phyloP scores from a whole-genome alignment of 2,329 filamentous ascomycete genomes.

The Colletotrichum trifolii region DNA sequence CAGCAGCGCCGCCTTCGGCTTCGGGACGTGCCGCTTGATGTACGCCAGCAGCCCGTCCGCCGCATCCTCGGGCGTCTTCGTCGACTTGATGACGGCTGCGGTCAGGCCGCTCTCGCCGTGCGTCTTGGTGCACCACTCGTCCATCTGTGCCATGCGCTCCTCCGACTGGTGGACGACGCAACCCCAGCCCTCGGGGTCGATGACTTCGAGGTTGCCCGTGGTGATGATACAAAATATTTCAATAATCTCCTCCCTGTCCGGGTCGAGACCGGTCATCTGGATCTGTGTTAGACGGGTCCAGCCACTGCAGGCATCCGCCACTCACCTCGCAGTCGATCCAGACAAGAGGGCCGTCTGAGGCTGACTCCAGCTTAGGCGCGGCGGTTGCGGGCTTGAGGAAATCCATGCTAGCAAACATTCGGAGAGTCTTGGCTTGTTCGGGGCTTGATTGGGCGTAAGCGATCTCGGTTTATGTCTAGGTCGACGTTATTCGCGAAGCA shows the following conservation, averaged over 20 bases:
- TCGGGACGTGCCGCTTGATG: constrained; percentile 77
- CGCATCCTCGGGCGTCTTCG: constrained; percentile 76
- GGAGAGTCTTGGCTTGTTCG: too few relatives aligned
- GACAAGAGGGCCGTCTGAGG: constrained; percentile 71
- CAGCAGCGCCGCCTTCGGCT: constrained; percentile 75
- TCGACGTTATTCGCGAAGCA: constrained; percentile 9
- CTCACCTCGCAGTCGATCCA: constrained; percentile 81
- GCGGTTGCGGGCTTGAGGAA: constrained; percentile 23
- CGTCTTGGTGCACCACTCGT: constrained; percentile 86
- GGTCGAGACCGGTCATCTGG: constrained; percentile 93
- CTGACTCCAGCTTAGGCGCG: constrained; percentile 19
- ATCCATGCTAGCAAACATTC: constrained; percentile 18
- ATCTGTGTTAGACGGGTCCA: not conserved
- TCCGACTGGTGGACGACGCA: constrained; percentile 79
- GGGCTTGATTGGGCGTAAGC: too few relatives aligned
- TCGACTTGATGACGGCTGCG: constrained; percentile 77
- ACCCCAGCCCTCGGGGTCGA: constrained; percentile 84
- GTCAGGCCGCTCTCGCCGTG: constrained; percentile 87
- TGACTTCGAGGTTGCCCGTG: constrained; percentile 77
- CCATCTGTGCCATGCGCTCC: constrained; percentile 80
- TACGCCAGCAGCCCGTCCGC: constrained; percentile 81
- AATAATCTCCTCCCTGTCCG: constrained; percentile 83
- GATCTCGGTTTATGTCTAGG: not conserved
- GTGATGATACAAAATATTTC: constrained; percentile 95
- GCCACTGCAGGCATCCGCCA: not conserved